These are phyloP conservation scores for Umbilicaria muhlenbergii DNA, from an alignment of 495 filamentous ascomycete genomes.

Conservation along the genomic window DNA sequence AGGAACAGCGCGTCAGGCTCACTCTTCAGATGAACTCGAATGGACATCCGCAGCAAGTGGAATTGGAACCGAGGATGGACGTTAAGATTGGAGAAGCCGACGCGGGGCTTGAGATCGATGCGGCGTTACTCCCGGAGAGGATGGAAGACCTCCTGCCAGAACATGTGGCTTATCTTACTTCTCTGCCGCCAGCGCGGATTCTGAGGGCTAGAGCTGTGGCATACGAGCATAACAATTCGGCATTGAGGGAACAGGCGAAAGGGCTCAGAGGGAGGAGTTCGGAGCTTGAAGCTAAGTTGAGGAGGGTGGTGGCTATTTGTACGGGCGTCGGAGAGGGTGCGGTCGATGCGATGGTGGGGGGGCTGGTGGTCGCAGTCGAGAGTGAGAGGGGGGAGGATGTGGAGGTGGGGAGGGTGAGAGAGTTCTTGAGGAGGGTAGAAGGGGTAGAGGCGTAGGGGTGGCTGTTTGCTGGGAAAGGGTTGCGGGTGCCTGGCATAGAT, in stretches of 20 bases:
- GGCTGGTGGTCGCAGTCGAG: conserved; percentile 52
- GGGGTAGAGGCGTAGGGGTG: conserved; percentile 11
- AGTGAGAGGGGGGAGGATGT: conserved; percentile 49
- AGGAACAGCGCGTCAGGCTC: conserved; percentile 26
- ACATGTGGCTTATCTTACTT: conserved; percentile 13
- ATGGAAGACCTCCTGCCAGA: conserved; percentile 5
- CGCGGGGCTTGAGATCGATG: conserved; percentile 31
- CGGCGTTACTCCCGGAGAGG: conserved; percentile 13
- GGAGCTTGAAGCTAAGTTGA: conserved; percentile 53
- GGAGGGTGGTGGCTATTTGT: conserved; percentile 53
- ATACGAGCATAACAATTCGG: conserved; percentile 30
- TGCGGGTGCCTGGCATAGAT: too few relatives aligned
- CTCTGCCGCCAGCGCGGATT: conserved; percentile 14
- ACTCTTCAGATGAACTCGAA: not conserved
- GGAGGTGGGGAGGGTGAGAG: conserved; percentile 51
- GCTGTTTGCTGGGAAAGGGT: too few relatives aligned
- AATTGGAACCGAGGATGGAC: conserved; percentile 17
- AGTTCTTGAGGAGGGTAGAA: conserved; percentile 61
- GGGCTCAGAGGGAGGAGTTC: conserved; percentile 42
- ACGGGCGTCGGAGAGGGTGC: conserved; percentile 45
- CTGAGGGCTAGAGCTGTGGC: conserved; percentile 25
- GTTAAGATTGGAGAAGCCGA: conserved; percentile 37
- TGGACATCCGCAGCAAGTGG: conserved; percentile 16
- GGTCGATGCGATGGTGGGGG: conserved; percentile 48
- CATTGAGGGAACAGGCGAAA: conserved; percentile 26